These are phyloP conservation scores for Plantago ovata DNA, from an alignment of 257 asterid species.

Conservation along the genomic window DNA sequence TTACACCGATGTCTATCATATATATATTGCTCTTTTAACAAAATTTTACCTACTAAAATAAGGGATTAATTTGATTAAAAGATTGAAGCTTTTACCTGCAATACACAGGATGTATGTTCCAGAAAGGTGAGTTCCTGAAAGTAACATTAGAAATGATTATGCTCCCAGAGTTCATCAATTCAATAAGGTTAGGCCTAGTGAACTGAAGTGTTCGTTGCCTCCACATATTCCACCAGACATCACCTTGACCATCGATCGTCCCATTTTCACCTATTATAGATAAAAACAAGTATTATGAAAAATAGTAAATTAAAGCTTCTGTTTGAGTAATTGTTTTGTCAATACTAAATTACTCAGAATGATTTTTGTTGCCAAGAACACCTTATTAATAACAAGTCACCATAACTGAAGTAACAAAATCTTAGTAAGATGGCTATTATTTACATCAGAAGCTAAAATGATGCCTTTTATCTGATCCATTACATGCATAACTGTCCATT, in stretches of 20 bases:
- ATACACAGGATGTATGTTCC: conserved; percentile 77
- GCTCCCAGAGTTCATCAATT: conserved; percentile 48
- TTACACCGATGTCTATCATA: too few relatives aligned
- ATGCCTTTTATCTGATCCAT: background rate
- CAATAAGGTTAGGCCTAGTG: conserved; percentile 55
- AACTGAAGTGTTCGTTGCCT: conserved; percentile 50
- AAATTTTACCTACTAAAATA: too few relatives aligned
- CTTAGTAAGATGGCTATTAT: background rate
- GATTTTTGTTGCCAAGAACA: background rate
- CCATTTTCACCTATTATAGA: conserved; percentile 62
- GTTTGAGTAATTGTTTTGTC: too few relatives aligned
- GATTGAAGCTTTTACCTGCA: conserved; percentile 42
- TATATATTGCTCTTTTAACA: too few relatives aligned
- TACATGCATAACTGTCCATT: background rate
- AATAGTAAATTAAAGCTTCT: background rate
- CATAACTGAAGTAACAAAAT: conserved; percentile 2
- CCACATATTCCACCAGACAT: conserved; percentile 73
- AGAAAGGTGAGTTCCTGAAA: conserved; percentile 58
- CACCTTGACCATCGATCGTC: conserved; percentile 76
- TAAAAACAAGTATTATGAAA: conserved; percentile 9
- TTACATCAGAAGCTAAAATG: background rate
- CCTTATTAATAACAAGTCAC: background rate
- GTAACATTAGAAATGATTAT: conserved; percentile 49
- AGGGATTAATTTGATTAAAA: too few relatives aligned
- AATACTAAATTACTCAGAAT: background rate